Conservation (phyloP, 163 green algal species). For the Chloroidium sp. region DNA sequence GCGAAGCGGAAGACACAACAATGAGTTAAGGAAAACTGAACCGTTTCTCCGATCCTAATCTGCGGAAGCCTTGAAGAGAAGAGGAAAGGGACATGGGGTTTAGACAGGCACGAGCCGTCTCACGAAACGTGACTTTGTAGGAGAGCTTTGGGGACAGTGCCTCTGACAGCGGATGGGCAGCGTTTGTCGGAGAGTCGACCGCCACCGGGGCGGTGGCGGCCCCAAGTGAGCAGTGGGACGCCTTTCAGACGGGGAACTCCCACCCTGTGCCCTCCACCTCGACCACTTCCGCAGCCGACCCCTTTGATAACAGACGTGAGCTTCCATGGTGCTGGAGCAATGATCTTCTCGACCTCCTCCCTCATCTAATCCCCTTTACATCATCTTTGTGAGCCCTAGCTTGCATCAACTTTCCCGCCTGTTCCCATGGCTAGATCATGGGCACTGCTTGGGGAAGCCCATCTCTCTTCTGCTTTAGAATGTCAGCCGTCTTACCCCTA, state of each 20-base stretch:
- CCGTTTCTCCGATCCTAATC: background rate
- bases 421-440: too few relatives aligned
- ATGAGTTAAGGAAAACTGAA: background rate
- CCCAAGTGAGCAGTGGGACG: constrained; percentile 18
- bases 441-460: too few relatives aligned
- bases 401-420: too few relatives aligned
- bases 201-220: background rate
- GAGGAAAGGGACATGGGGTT: background rate
- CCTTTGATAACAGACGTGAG: too few relatives aligned
- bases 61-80: background rate
- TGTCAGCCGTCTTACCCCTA: too few relatives aligned
- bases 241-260: constrained; percentile 12
- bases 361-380: too few relatives aligned
- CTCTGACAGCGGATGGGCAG: constrained; percentile 26
- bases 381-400: too few relatives aligned
- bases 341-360: too few relatives aligned
- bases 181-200: constrained; percentile 16
- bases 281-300: too few relatives aligned
- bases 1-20: background rate
- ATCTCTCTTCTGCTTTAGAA: too few relatives aligned
- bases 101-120: background rate
- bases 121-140: background rate
- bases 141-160: background rate
- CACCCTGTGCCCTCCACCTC: too few relatives aligned
- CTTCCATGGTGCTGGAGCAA: too few relatives aligned